Evolutionary conservation across 495 filamentous ascomycete genomes (phyloP).

Genomic region (Physcia stellaris): DNA sequence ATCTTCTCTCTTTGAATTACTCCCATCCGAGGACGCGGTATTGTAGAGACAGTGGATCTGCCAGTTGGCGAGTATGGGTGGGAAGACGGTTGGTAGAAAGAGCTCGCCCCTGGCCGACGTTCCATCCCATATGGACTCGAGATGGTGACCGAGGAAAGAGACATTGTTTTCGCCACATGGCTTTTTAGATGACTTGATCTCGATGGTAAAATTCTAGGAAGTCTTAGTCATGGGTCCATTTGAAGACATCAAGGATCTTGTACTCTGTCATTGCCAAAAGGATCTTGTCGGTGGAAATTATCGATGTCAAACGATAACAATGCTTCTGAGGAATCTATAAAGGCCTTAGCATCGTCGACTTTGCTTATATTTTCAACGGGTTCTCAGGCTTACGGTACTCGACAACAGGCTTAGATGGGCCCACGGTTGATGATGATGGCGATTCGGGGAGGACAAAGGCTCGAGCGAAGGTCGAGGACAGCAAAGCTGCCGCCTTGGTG

Average conservation of each 20-base stretch:
- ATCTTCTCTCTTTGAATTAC: slow-evolving; percentile 19
- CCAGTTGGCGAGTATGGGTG: slow-evolving; percentile 28
- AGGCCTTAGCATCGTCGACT: too few species aligned
- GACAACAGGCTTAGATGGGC: slow-evolving; percentile 3
- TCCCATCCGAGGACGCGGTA: slow-evolving; percentile 9
- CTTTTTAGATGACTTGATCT: slow-evolving; percentile 13
- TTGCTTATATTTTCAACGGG: slow-evolving; percentile 4
- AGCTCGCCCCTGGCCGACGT: slow-evolving; percentile 22
- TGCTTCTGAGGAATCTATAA: slow-evolving; percentile 5
- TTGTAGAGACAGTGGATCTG: slow-evolving; percentile 29
- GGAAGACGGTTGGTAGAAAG: slow-evolving; percentile 18
- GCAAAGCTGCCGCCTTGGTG: slow-evolving; percentile 17
- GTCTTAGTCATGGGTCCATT: slow-evolving; percentile 7
- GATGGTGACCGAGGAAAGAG: slow-evolving; percentile 22
- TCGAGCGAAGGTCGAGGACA: slow-evolving; percentile 8
- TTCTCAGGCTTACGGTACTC: slow-evolving; percentile 8
- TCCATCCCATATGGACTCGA: slow-evolving; percentile 20
- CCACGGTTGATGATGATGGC: background rate
- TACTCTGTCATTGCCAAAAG: too few species aligned
- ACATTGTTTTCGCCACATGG: slow-evolving; percentile 25
- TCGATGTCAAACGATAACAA: slow-evolving; percentile 5
- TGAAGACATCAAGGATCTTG: too few species aligned
- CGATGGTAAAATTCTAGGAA: slow-evolving; percentile 17
- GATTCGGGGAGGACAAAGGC: slow-evolving; percentile 12
- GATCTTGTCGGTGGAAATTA: too few species aligned